Evolutionary conservation across 306 rosid species (phyloP).

Genomic region (Rubus parviflorus): DNA sequence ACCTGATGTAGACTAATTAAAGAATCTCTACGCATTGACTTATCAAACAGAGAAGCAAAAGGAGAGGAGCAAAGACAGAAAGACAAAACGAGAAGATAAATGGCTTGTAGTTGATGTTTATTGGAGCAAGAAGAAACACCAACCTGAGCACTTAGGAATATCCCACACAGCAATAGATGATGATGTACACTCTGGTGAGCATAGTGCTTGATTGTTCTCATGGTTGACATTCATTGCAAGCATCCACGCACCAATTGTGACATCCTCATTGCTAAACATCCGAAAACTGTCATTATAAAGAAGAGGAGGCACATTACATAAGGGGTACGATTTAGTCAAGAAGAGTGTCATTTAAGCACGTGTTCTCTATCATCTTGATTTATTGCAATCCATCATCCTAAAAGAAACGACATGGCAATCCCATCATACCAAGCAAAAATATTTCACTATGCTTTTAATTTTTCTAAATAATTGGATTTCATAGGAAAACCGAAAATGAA

Average conservation of each 20-base stretch:
- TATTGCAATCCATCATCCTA: neutral
- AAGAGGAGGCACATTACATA: slow-evolving; percentile 19
- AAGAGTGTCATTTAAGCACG: neutral
- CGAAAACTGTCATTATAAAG: slow-evolving; percentile 65
- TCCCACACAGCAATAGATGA: slow-evolving; percentile 96
- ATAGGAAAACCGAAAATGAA: neutral
- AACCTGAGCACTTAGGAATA: slow-evolving; percentile 97
- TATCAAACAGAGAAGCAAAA: neutral
- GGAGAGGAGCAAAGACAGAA: neutral
- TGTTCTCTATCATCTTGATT: neutral
- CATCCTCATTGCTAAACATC: slow-evolving; percentile 99
- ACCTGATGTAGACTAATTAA: neutral
- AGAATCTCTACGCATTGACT: slow-evolving; percentile 2
- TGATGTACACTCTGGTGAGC: slow-evolving; percentile 62
- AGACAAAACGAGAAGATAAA: neutral
- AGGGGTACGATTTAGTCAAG: neutral
- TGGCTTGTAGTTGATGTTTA: slow-evolving; percentile 10
- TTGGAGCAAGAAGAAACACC: slow-evolving; percentile 30
- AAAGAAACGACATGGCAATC: neutral
- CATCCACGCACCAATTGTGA: slow-evolving; percentile 99
- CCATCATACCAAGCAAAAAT: neutral
- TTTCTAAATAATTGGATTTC: neutral
- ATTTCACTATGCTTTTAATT: neutral
- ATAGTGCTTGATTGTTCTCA: slow-evolving; percentile 72
- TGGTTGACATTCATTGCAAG: slow-evolving; percentile 97